Conservation (phyloP, 192 early-diverging fungal genomes). For the Rhizophagus clarus region DNA sequence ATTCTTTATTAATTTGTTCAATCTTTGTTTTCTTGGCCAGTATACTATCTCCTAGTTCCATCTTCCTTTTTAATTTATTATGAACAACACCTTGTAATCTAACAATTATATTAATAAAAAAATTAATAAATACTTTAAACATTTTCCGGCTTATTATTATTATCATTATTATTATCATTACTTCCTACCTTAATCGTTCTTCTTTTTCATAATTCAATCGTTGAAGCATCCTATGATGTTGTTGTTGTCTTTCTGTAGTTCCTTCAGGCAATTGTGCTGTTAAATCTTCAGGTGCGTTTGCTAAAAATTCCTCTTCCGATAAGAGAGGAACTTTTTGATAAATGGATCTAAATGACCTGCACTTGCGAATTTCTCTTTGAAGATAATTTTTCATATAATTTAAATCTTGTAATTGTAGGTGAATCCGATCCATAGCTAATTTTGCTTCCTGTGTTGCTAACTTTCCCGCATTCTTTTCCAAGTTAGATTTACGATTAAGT, state of each 20-base stretch:
- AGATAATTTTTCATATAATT: constrained; percentile 9
- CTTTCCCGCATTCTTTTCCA: constrained; percentile 1
- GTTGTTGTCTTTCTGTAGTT: background rate
- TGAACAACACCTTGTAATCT: background rate
- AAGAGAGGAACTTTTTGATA: constrained; percentile 6
- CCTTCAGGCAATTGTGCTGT: background rate
- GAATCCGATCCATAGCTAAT: constrained; percentile 17
- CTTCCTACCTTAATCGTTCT: constrained; percentile 8
- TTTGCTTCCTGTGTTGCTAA: constrained; percentile 16
- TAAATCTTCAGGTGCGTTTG: background rate
- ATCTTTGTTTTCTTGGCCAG: background rate
- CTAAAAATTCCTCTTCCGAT: constrained; percentile 12
- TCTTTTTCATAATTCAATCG: constrained; percentile 21
- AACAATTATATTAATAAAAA: background rate
- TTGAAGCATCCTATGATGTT: constrained; percentile 18
- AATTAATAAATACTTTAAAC: background rate
- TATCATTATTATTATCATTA: too few relatives aligned
- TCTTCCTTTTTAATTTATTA: constrained; percentile 5
- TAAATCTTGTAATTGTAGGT: constrained; percentile 18
- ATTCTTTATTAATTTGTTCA: constrained; percentile 7
- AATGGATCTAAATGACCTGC: constrained; percentile 2
- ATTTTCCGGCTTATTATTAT: background rate
- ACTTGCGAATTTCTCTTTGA: constrained; percentile 12
- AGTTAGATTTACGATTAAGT: constrained; percentile 8
- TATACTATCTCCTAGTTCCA: background rate